phyloP scores from a whole-genome alignment of 1,284 basidiomycete genomes.

The Ganoderma resinaceum region DNA sequence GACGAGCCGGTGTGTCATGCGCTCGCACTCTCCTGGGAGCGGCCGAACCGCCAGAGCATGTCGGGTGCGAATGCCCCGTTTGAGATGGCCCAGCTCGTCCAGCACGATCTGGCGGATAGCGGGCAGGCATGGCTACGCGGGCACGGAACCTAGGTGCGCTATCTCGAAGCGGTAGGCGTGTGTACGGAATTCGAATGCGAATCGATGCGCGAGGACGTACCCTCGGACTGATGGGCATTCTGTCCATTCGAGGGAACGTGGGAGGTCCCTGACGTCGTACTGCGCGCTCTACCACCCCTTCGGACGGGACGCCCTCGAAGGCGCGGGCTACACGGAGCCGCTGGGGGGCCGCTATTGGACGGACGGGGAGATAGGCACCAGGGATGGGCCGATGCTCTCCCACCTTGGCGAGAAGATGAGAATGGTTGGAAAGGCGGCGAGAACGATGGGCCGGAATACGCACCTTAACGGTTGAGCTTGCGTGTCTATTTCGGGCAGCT shows the following conservation, averaged over 20 bases:
- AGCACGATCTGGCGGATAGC: conserved; percentile 8
- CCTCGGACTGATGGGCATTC: neutral
- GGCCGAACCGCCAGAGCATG: neutral
- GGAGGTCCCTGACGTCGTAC: conserved; percentile 18
- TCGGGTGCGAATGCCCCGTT: conserved; percentile 12
- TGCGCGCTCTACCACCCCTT: conserved; percentile 10
- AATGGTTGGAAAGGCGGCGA: conserved; percentile 9
- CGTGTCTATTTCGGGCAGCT: conserved; percentile 10
- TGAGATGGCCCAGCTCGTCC: neutral
- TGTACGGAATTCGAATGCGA: conserved; percentile 11
- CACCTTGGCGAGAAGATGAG: conserved; percentile 26
- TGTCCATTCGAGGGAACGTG: conserved; percentile 10
- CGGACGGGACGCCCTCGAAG: conserved; percentile 12
- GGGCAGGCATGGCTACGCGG: conserved; percentile 1
- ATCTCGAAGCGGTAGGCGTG: conserved; percentile 6
- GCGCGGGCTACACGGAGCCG: conserved; percentile 19
- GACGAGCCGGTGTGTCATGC: conserved; percentile 16
- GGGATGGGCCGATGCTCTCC: conserved; percentile 11
- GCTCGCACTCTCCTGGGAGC: conserved; percentile 21
- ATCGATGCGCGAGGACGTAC: conserved; percentile 8
- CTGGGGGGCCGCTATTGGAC: conserved; percentile 18
- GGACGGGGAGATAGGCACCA: conserved; percentile 18
- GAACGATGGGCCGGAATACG: conserved; percentile 19
- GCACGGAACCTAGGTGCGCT: conserved; percentile 3
- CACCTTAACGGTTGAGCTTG: conserved; percentile 32